Percentiles rank a stretch among this genome's conserved stretches.
Evolutionary conservation across 1,139 yeast species (phyloP).

Genomic region (Geotrichum aggregatum): DNA sequence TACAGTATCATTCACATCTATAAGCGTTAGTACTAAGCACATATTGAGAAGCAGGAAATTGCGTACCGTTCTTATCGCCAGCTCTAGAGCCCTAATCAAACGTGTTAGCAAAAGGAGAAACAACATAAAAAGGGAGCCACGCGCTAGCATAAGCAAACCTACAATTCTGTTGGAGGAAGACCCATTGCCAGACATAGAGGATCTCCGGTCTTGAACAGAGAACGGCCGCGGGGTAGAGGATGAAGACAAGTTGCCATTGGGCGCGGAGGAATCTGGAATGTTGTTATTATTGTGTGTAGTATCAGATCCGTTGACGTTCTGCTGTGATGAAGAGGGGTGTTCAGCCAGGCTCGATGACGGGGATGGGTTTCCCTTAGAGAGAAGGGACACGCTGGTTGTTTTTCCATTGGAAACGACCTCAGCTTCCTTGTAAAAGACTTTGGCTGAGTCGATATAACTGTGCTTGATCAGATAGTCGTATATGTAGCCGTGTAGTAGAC

Average conservation of each 20-base stretch:
- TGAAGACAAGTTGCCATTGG: no score
- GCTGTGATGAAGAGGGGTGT: background rate
- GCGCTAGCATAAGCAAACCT: background rate
- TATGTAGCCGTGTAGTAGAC: conserved; percentile 74
- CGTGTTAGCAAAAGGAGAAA: background rate
- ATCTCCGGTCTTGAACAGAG: background rate
- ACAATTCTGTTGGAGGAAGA: background rate
- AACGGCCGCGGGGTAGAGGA: conserved; percentile 11
- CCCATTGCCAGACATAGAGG: background rate
- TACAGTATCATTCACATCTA: conserved; percentile 1
- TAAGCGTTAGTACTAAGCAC: background rate
- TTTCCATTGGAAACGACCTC: conserved; percentile 38
- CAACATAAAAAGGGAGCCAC: background rate
- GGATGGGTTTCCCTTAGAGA: background rate
- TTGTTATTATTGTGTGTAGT: no score
- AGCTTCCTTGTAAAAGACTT: conserved; percentile 68
- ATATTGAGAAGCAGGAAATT: background rate
- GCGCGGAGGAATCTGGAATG: conserved; percentile 7
- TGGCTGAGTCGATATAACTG: conserved; percentile 66
- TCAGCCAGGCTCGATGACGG: background rate
- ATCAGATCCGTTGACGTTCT: conserved; percentile 1
- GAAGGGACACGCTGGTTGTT: background rate
- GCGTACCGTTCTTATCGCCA: conserved; percentile 9
- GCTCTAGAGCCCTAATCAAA: background rate
- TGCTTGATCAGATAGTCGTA: conserved; percentile 81